Evolutionary conservation across 805 yeast species (phyloP).

Genomic region (Kodamaea neixiangensis): DNA sequence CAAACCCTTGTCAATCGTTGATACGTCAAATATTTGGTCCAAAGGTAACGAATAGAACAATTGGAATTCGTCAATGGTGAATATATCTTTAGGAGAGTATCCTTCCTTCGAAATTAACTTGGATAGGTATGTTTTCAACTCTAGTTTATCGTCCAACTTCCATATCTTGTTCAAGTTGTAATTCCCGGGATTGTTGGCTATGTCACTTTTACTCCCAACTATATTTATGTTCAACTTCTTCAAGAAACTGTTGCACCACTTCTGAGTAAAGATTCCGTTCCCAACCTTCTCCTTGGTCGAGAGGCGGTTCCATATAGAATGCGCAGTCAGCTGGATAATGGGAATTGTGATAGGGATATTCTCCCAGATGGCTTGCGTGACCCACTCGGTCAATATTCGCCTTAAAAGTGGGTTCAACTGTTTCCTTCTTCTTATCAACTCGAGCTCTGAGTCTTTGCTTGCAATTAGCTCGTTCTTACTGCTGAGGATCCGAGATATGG

Average conservation of each 20-base stretch:
- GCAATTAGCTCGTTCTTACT: slow-evolving; percentile 55
- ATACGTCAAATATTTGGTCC: slow-evolving; percentile 54
- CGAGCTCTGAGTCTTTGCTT: slow-evolving; percentile 52
- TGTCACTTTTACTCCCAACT: slow-evolving; percentile 46
- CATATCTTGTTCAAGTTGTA: slow-evolving; percentile 51
- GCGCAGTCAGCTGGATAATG: slow-evolving; percentile 62
- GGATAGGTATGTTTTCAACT: slow-evolving; percentile 46
- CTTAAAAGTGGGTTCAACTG: slow-evolving; percentile 57
- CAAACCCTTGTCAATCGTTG: slow-evolving; percentile 44
- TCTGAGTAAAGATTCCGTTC: slow-evolving; percentile 62
- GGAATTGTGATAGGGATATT: slow-evolving; percentile 65
- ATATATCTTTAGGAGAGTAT: slow-evolving; percentile 54
- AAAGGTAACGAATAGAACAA: slow-evolving; percentile 60
- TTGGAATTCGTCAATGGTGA: slow-evolving; percentile 62
- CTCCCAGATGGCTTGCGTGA: slow-evolving; percentile 67
- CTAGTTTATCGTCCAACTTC: slow-evolving; percentile 58
- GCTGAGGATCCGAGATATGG: slow-evolving; percentile 61
- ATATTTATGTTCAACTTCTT: slow-evolving; percentile 52
- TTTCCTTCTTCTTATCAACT: slow-evolving; percentile 52
- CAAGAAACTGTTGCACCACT: slow-evolving; percentile 57
- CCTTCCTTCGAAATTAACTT: slow-evolving; percentile 28
- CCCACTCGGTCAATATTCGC: slow-evolving; percentile 68
- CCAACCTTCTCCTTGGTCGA: slow-evolving; percentile 59
- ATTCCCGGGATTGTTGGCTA: slow-evolving; percentile 29
- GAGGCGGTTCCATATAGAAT: slow-evolving; percentile 61